Conservation (phyloP, 805 yeast genomes). For the Candida saitoana region DNA sequence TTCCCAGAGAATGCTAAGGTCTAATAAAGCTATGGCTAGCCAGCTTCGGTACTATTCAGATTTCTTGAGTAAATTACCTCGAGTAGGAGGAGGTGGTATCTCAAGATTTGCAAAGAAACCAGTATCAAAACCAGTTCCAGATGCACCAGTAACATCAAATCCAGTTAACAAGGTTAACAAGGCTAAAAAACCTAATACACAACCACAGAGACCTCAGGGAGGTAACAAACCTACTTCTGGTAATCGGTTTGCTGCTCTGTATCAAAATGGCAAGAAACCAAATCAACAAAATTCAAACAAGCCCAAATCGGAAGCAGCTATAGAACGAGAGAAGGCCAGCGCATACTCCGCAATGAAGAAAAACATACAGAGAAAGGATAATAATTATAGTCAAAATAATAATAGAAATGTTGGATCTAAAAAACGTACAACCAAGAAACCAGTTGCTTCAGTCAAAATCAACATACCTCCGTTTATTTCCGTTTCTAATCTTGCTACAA, state of each 20-base stretch:
- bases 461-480: constrained; percentile 75
- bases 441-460: constrained; percentile 19
- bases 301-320: constrained; percentile 1
- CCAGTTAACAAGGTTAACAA: neutral
- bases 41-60: constrained; percentile 7
- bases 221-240: neutral
- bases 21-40: neutral
- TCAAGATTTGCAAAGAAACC: constrained; percentile 14
- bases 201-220: neutral
- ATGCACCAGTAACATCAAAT: neutral
- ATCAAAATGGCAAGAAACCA: constrained; percentile 8
- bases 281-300: constrained; percentile 1
- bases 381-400: neutral
- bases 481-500: constrained; percentile 72
- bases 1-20: neutral
- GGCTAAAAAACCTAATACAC: neutral
- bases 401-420: neutral
- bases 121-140: neutral
- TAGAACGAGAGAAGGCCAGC: constrained; percentile 3
- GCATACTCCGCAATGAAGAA: constrained; percentile 4
- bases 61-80: constrained; percentile 25
- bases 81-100: constrained; percentile 21
- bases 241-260: neutral
- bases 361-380: constrained; percentile 1
- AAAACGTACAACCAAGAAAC: constrained; percentile 7